Percentiles rank a stretch among this genome's conserved stretches.
These are phyloP conservation scores for Podila horticola DNA, from an alignment of 192 early-diverging fungal genomes.

Conservation along the genomic window DNA sequence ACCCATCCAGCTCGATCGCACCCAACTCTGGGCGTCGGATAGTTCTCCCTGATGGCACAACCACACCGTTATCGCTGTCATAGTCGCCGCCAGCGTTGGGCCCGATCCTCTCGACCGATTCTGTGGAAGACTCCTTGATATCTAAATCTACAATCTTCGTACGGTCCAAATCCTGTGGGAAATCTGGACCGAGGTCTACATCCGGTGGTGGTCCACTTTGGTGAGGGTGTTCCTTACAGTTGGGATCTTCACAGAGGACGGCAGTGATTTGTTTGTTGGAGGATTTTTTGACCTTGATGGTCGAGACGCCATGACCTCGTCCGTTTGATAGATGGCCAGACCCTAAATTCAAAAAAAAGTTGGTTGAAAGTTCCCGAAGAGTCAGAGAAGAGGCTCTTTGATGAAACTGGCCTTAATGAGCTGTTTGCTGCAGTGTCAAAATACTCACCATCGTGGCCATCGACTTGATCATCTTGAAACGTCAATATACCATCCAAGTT, in stretches of 20 bases:
- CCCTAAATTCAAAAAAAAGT: neutral
- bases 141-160: slow-evolving; percentile 36
- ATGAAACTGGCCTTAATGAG: too few species aligned
- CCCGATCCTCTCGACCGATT: slow-evolving; percentile 16
- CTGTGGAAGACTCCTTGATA: slow-evolving; percentile 33
- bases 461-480: neutral
- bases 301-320: slow-evolving; percentile 18
- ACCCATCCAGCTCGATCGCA: neutral
- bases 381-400: too few species aligned
- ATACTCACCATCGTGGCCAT: neutral
- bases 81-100: neutral
- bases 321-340: neutral
- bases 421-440: neutral
- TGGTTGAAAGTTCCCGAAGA: too few species aligned
- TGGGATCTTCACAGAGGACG: slow-evolving; percentile 36
- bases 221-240: slow-evolving; percentile 39
- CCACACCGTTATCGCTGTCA: neutral
- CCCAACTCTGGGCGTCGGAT: neutral
- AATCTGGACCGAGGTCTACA: slow-evolving; percentile 18
- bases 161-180: slow-evolving; percentile 2
- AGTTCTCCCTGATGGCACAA: too few species aligned
- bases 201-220: slow-evolving; percentile 29
- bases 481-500: neutral
- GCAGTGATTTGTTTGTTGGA: slow-evolving; percentile 38
- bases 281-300: slow-evolving; percentile 28